phyloP scores from a whole-genome alignment of 139 green algal species.

The Chlorella sp. region DNA sequence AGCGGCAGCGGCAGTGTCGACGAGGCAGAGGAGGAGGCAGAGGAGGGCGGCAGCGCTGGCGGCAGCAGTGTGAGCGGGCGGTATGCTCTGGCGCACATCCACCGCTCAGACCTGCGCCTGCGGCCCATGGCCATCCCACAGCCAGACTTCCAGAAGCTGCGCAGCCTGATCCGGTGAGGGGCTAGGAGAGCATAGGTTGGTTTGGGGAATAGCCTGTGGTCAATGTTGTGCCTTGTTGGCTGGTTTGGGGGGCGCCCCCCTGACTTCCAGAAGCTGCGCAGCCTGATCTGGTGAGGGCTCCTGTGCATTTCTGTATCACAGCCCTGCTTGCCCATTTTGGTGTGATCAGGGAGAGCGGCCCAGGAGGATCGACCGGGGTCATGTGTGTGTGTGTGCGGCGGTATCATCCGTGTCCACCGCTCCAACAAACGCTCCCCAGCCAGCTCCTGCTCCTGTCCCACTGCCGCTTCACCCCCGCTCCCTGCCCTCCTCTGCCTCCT shows the following conservation, averaged over 20 bases:
- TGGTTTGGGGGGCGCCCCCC: too few relatives aligned
- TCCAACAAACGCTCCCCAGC: background rate
- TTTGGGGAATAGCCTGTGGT: background rate
- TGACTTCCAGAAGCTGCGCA: constrained; percentile 26
- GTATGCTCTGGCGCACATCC: constrained; percentile 28
- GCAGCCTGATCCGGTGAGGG: constrained; percentile 19
- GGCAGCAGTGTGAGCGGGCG: background rate
- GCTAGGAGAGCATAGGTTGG: background rate
- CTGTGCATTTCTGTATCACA: too few relatives aligned
- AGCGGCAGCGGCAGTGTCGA: background rate
- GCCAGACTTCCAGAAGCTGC: constrained; percentile 26
- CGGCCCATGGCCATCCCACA: constrained; percentile 2
- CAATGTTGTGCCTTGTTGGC: too few relatives aligned
- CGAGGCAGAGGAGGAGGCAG: background rate
- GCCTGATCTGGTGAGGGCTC: constrained; percentile 10
- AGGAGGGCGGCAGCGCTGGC: background rate
- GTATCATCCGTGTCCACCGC: background rate
- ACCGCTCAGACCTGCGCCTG: constrained; percentile 34
- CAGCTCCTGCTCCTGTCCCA: background rate
- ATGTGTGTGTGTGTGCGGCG: too few relatives aligned
- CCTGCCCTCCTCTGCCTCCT: background rate
- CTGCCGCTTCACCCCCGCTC: background rate
- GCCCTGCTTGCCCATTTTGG: too few relatives aligned
- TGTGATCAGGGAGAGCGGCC: too few relatives aligned
- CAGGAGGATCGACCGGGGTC: too few relatives aligned